Conservation (phyloP, 2,329 filamentous ascomycete genomes). For the Chaetomium olivaceum region DNA sequence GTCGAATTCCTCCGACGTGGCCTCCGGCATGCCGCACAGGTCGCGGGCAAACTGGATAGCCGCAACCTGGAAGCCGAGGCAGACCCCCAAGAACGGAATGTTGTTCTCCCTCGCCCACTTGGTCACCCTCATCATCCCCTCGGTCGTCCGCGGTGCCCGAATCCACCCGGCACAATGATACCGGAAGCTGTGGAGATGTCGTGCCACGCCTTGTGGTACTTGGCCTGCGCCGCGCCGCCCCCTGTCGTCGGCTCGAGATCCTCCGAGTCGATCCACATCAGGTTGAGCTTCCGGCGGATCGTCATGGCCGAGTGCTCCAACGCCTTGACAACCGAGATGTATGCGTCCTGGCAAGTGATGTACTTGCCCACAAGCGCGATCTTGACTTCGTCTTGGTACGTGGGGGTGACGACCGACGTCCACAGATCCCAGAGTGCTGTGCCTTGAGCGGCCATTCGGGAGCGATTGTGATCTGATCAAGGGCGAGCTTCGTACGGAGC, state of each 20-base stretch:
- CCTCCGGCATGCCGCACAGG: constrained; percentile 62
- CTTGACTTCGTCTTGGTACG: constrained; percentile 68
- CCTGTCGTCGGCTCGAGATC: constrained; percentile 72
- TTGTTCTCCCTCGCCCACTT: constrained; percentile 83
- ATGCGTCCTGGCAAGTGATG: constrained; percentile 78
- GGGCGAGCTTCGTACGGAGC: constrained; percentile 64
- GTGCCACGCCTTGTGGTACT: constrained; percentile 86
- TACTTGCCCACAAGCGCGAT: constrained; percentile 96
- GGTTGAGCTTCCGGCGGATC: constrained; percentile 74
- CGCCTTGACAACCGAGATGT: constrained; percentile 74
- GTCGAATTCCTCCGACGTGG: constrained; percentile 58
- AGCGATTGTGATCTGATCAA: constrained; percentile 59
- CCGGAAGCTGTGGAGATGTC: constrained; percentile 68
- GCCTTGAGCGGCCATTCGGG: constrained; percentile 62
- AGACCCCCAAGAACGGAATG: constrained; percentile 75
- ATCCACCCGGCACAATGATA: constrained; percentile 72
- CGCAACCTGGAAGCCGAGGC: constrained; percentile 73
- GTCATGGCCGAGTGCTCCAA: constrained; percentile 91
- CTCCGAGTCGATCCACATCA: constrained; percentile 83
- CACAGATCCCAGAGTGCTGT: constrained; percentile 74
- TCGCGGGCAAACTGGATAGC: constrained; percentile 86
- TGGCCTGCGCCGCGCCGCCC: constrained; percentile 60
- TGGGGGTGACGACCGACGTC: constrained; percentile 67
- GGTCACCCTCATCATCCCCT: constrained; percentile 88
- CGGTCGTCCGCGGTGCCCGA: constrained; percentile 77